These are phyloP conservation scores for Wickerhamiella dianesei DNA, from an alignment of 805 yeast species.

Conservation along the genomic window DNA sequence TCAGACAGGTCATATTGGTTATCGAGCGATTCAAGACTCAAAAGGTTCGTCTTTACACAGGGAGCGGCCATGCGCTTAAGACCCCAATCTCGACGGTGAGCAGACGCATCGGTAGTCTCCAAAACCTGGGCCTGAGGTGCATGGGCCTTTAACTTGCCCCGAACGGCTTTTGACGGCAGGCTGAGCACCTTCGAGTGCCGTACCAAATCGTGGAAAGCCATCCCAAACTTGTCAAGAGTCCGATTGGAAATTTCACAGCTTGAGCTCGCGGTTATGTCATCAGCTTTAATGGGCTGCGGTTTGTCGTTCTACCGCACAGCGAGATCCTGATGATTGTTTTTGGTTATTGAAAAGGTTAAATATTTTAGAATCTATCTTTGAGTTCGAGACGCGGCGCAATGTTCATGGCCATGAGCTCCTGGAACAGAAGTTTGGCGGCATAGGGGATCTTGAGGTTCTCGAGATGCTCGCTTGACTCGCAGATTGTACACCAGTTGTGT, in stretches of 20 bases:
- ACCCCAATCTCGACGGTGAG: conserved; percentile 27
- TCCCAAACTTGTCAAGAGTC: no score
- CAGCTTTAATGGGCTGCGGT: no score
- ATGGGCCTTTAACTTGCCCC: conserved; percentile 6
- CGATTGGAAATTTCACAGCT: neutral
- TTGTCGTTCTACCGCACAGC: no score
- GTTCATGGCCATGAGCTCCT: conserved; percentile 95
- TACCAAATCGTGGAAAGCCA: conserved; percentile 14
- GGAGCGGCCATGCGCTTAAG: conserved; percentile 20
- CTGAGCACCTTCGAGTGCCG: conserved; percentile 20
- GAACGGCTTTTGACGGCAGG: conserved; percentile 16
- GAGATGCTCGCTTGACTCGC: conserved; percentile 75
- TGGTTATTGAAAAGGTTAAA: no score
- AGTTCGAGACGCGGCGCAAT: conserved; percentile 90
- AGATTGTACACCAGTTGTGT: conserved; percentile 94
- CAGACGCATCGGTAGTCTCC: conserved; percentile 23
- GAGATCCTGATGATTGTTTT: no score
- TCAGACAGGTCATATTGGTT: conserved; percentile 22
- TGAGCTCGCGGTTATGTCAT: no score
- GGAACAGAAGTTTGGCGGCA: conserved; percentile 96
- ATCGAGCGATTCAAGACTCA: conserved; percentile 21
- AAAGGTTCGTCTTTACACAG: conserved; percentile 18
- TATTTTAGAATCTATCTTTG: conserved; percentile 64
- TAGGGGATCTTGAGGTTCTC: conserved; percentile 94
- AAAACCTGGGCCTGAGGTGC: conserved; percentile 23